Percentiles rank a stretch among this genome's conserved stretches.
Evolutionary conservation across 2,329 filamentous ascomycete genomes (phyloP).

Genomic region (Colletotrichum spinosum): DNA sequence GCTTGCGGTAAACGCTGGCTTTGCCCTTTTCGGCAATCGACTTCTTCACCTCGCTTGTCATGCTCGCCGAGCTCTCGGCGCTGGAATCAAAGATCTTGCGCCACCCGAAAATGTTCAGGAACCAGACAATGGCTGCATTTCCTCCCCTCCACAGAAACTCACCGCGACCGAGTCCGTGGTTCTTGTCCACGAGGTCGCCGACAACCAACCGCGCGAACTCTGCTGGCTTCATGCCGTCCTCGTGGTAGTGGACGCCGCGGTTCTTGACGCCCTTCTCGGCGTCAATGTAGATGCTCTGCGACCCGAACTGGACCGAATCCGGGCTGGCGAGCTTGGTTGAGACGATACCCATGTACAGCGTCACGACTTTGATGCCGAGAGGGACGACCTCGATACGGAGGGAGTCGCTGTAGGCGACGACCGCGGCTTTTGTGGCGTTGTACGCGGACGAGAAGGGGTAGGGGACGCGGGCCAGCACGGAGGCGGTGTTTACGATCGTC

Average conservation of each 20-base stretch:
- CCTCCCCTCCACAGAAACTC: no score
- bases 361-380: constrained; percentile 52
- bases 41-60: no score
- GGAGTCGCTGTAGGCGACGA: constrained; percentile 51
- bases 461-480: constrained; percentile 46
- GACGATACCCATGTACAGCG: constrained; percentile 45
- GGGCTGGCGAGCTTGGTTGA: constrained; percentile 12
- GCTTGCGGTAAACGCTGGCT: no score
- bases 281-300: constrained; percentile 24
- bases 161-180: no score
- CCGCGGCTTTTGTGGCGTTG: constrained; percentile 56
- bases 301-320: constrained; percentile 7
- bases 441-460: constrained; percentile 53
- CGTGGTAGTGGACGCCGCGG: neutral
- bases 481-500: constrained; percentile 54
- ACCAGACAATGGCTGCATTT: no score
- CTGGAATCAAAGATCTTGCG: no score
- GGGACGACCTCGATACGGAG: constrained; percentile 49
- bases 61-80: no score
- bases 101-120: no score
- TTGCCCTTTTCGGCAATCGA: no score
- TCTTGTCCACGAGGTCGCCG: no score
- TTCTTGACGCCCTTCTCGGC: constrained; percentile 12
- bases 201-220: constrained; percentile 20
- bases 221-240: neutral